Evolutionary conservation across 371 early-diverging fungal genomes (phyloP), one percentile per base, ranked within the genome.

Genomic region (Batkoa obscura): DNA sequence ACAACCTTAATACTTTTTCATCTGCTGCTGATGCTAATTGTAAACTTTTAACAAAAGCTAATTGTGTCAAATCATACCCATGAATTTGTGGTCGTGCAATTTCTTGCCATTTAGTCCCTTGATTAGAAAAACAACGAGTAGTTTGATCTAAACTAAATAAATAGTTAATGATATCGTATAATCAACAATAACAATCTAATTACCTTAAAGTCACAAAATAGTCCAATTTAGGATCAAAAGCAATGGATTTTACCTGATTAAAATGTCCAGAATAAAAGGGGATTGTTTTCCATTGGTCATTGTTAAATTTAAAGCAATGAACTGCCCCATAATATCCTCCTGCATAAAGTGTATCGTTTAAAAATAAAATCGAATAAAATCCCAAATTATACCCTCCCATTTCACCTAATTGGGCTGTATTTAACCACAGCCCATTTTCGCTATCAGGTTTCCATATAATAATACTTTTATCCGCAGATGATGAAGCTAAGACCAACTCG

Each of bases 1-100:
- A 93, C 1, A 91, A 81, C 39, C 97, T 84, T 42, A 91, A 62
- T 9, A 71, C 79, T 68, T 95, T 95, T 62, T 95, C 98, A 60
- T 97, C 98, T 30, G 94, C 90, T 6, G 88, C 96, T 55, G 82
- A 78, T 2, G 88, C 86, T 70, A 81, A 92, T 48, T 70, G 73
- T 71, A 78, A 84, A 31, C 74, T 70, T 58, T 80, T 65, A 5
- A 85, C 66, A 62, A 92, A 90, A 0, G 87, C 77, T 8, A 92
- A 62, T 62, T 90, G 86, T 48, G 86, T 80, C 52, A 94, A 66
- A 63, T 93, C 90, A 63, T 94, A 94, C 1, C 98, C 98, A 62
- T 97, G 98, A 33, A 95, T 84, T 68, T 97, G 98, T 12, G 98
- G 89, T 3, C 98, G 74, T 1, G 89, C 87, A 57, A 93, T 77